Conservation (phyloP, 306 rosid species). For the Quercus gilva region DNA sequence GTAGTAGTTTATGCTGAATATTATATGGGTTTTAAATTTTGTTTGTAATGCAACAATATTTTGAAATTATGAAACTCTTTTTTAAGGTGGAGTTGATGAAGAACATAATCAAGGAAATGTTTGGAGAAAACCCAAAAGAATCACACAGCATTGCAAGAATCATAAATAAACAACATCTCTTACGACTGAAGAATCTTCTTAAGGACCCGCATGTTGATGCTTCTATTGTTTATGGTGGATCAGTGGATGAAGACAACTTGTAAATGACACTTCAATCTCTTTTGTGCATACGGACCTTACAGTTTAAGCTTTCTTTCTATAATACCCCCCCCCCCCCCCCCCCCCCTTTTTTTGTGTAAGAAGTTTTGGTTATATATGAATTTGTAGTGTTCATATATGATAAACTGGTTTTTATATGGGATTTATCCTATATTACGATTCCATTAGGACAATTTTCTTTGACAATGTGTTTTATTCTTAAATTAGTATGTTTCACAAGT, state of each 20-base stretch:
- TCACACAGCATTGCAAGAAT: constrained; percentile 51
- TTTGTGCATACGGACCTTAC: background rate
- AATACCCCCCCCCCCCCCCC: too few relatives aligned
- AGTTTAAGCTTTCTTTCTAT: background rate
- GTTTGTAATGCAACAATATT: background rate
- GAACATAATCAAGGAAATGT: constrained; percentile 43
- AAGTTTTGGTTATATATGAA: too few relatives aligned
- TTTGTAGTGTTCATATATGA: too few relatives aligned
- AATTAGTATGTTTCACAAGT: too few relatives aligned
- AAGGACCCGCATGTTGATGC: constrained; percentile 37
- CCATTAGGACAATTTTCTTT: too few relatives aligned
- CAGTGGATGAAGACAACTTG: constrained; percentile 58
- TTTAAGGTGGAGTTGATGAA: constrained; percentile 53
- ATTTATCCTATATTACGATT: too few relatives aligned
- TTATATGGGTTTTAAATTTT: background rate
- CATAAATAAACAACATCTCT: constrained; percentile 44
- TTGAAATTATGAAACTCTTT: background rate
- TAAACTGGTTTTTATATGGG: too few relatives aligned
- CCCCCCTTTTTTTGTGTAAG: too few relatives aligned
- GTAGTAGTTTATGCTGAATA: background rate
- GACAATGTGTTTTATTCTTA: too few relatives aligned
- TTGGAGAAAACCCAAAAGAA: constrained; percentile 49
- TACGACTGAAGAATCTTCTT: constrained; percentile 47
- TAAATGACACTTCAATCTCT: constrained; percentile 17
- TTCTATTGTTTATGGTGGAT: constrained; percentile 65